These are phyloP conservation scores for Suillus occidentalis DNA, from an alignment of 768 basidiomycete genomes.

Conservation along the genomic window DNA sequence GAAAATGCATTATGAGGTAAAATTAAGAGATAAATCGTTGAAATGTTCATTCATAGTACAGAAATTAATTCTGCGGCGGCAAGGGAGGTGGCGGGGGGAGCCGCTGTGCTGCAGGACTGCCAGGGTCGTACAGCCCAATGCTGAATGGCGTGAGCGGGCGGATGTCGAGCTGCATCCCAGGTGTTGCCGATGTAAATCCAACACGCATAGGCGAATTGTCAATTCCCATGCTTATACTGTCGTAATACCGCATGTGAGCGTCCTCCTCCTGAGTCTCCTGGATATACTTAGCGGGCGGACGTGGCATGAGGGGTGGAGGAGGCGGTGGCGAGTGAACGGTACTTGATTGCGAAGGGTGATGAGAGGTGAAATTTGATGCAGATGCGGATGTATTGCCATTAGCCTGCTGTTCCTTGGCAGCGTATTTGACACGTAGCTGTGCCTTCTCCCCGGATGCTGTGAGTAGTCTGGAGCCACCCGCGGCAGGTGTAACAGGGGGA, in stretches of 20 bases:
- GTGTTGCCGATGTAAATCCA: slow-evolving; percentile 16
- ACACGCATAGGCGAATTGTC: slow-evolving; percentile 23
- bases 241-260: slow-evolving; percentile 47
- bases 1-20: not conserved
- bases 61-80: slow-evolving; percentile 6
- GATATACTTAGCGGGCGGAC: slow-evolving; percentile 78
- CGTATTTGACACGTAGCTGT: slow-evolving; percentile 60
- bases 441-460: slow-evolving; percentile 84
- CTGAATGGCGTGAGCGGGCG: slow-evolving; percentile 52
- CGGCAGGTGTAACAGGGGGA: slow-evolving; percentile 28
- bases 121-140: slow-evolving; percentile 31
- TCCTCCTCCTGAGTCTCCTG: slow-evolving; percentile 81
- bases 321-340: slow-evolving; percentile 29
- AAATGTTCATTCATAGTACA: not conserved
- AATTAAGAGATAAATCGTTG: not conserved
- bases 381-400: slow-evolving; percentile 19
- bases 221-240: slow-evolving; percentile 27
- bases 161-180: slow-evolving; percentile 32
- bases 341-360: slow-evolving; percentile 8
- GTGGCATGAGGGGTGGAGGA: slow-evolving; percentile 74
- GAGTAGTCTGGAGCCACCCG: slow-evolving; percentile 36
- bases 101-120: slow-evolving; percentile 8
- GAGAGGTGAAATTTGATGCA: slow-evolving; percentile 22
- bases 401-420: slow-evolving; percentile 45
- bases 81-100: slow-evolving; percentile 14